A percentile compares a stretch with the other conserved stretches of the same genome.
These are phyloP conservation scores for Ascochyta lentis DNA, from an alignment of 2,329 filamentous ascomycete species.

Conservation along the genomic window DNA sequence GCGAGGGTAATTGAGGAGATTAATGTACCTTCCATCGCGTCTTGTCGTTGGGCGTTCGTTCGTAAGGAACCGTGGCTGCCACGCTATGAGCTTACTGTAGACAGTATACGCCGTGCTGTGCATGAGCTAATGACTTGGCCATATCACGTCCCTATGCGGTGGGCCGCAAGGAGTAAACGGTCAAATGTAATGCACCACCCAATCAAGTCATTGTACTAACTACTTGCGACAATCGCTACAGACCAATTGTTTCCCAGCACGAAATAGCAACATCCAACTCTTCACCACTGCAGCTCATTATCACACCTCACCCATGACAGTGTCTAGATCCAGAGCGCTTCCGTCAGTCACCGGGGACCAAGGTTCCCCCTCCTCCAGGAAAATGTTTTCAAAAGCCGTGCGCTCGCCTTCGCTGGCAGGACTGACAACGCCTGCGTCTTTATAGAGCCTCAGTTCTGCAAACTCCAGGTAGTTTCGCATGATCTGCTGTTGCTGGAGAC, in stretches of 20 bases:
- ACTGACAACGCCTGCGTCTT: conserved; percentile 14
- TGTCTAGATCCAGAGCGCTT: not conserved
- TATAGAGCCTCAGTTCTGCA: conserved; percentile 4
- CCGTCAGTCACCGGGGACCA: conserved; percentile 1
- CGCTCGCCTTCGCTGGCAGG: conserved; percentile 19
- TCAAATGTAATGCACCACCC: no score
- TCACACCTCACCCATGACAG: not conserved
- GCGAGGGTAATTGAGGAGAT: no score
- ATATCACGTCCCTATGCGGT: no score
- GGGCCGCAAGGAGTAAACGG: no score
- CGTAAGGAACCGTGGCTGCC: no score
- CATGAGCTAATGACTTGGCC: no score
- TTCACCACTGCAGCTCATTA: not conserved
- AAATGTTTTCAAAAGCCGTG: conserved; percentile 27
- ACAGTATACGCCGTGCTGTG: no score
- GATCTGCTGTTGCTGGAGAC: conserved; percentile 15
- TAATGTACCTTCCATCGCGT: no score
- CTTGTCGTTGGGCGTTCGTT: no score
- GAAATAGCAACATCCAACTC: not conserved
- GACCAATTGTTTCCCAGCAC: not conserved
- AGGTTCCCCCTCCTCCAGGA: conserved; percentile 21
- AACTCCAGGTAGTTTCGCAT: conserved; percentile 26
- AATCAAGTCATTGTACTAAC: no score
- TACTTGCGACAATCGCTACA: not conserved
- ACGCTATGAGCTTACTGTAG: no score